These are phyloP conservation scores for Fusarium redolens DNA, from an alignment of 2,329 filamentous ascomycete genomes.

Conservation along the genomic window DNA sequence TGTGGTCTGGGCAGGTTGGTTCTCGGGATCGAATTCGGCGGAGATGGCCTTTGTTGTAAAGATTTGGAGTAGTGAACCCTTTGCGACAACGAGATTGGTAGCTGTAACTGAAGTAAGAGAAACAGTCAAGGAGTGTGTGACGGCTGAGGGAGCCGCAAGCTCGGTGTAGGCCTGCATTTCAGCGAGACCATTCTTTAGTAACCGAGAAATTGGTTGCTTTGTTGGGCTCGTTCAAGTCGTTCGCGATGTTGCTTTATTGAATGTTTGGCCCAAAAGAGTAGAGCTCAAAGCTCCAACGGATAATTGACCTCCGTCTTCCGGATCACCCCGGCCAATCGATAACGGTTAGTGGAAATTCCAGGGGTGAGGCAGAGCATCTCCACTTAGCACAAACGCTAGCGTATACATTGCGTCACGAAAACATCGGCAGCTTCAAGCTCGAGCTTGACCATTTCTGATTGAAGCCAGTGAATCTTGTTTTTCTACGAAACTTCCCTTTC, in stretches of 20 bases:
- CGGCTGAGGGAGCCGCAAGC: constrained; percentile 91
- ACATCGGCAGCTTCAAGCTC: constrained; percentile 25
- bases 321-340: not conserved
- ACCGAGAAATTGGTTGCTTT: constrained; percentile 33
- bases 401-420: constrained; percentile 45
- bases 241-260: constrained; percentile 33
- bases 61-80: constrained; percentile 92
- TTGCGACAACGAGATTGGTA: constrained; percentile 89
- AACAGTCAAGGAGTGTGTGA: constrained; percentile 85
- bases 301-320: constrained; percentile 25
- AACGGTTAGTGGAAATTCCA: not conserved
- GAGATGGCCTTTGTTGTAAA: constrained; percentile 79
- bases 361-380: constrained; percentile 17
- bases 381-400: constrained; percentile 25
- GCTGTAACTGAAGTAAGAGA: constrained; percentile 81
- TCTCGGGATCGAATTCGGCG: constrained; percentile 68
- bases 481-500: constrained; percentile 13
- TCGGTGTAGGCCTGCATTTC: constrained; percentile 98
- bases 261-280: constrained; percentile 36
- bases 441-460: constrained; percentile 24
- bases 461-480: constrained; percentile 28
- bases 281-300: constrained; percentile 34
- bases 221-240: not conserved
- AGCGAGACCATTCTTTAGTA: constrained; percentile 51
- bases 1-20: constrained; percentile 49